phyloP scores from a whole-genome alignment of 305 asterid genomes.

The Solanum hybrid region DNA sequence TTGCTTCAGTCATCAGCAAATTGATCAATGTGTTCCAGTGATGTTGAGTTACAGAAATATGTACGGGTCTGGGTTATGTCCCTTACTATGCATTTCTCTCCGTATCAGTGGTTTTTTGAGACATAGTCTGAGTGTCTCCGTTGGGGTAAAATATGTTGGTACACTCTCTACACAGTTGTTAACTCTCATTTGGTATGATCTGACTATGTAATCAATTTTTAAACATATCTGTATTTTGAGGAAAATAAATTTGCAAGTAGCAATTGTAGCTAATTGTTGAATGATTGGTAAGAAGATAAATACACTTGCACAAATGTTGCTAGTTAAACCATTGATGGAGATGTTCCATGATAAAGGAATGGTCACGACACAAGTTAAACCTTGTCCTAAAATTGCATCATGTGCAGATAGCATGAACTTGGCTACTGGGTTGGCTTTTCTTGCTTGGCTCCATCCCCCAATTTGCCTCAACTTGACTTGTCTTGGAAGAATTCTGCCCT shows the following conservation, averaged over 20 bases:
- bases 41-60: neutral
- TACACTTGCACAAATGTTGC: neutral
- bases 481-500: neutral
- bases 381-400: constrained; percentile 63
- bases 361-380: neutral
- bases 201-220: neutral
- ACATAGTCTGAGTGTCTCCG: neutral
- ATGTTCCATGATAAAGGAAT: neutral
- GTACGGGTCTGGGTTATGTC: neutral
- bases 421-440: neutral
- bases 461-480: neutral
- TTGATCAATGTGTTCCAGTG: neutral
- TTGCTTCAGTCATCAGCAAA: neutral
- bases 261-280: neutral
- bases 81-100: neutral
- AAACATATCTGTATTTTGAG: neutral
- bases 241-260: neutral
- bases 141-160: neutral
- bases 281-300: neutral
- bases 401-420: neutral
- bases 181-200: neutral
- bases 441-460: neutral
- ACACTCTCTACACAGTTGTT: neutral
- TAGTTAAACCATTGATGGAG: neutral
- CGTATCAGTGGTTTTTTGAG: neutral